phyloP scores from a whole-genome alignment of 108 stramenopile genomes.

The Epithemia pelagica region DNA sequence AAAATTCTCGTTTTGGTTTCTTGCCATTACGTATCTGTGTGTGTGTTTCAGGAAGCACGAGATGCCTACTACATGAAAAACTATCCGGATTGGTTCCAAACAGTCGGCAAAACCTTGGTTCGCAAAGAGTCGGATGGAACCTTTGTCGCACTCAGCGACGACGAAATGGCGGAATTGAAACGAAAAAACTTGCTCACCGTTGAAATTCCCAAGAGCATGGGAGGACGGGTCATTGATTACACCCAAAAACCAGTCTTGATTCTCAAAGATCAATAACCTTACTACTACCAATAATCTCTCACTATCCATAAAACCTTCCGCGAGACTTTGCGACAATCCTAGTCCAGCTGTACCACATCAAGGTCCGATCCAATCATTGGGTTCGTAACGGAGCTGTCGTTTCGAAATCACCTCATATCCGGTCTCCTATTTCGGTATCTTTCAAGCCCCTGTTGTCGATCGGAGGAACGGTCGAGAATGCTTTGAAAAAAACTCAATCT shows the following conservation, averaged over 20 bases:
- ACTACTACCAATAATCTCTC: too few relatives aligned
- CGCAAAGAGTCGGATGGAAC: slow-evolving; percentile 68
- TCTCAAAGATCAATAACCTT: slow-evolving; percentile 14
- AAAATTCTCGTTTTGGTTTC: too few relatives aligned
- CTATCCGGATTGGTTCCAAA: slow-evolving; percentile 73
- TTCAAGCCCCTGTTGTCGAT: too few relatives aligned
- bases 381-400: too few relatives aligned
- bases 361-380: too few relatives aligned
- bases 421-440: too few relatives aligned
- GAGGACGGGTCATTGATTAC: slow-evolving; percentile 57
- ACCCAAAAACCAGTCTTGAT: slow-evolving; percentile 81
- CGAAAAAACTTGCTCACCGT: slow-evolving; percentile 41
- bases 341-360: too few relatives aligned
- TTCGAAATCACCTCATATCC: too few relatives aligned
- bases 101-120: slow-evolving; percentile 49
- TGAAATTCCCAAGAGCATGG: slow-evolving; percentile 55
- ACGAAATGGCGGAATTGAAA: slow-evolving; percentile 43
- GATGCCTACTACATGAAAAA: slow-evolving; percentile 84
- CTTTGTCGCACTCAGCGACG: slow-evolving; percentile 42
- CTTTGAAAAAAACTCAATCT: too few relatives aligned
- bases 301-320: too few relatives aligned
- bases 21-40: background rate
- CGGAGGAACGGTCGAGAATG: too few relatives aligned
- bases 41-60: slow-evolving; percentile 35
- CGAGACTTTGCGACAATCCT: too few relatives aligned